Evolutionary conservation across 768 basidiomycete species (phyloP), one percentile per base, ranked within the genome.

Genomic region (Termitomyces sp.): DNA sequence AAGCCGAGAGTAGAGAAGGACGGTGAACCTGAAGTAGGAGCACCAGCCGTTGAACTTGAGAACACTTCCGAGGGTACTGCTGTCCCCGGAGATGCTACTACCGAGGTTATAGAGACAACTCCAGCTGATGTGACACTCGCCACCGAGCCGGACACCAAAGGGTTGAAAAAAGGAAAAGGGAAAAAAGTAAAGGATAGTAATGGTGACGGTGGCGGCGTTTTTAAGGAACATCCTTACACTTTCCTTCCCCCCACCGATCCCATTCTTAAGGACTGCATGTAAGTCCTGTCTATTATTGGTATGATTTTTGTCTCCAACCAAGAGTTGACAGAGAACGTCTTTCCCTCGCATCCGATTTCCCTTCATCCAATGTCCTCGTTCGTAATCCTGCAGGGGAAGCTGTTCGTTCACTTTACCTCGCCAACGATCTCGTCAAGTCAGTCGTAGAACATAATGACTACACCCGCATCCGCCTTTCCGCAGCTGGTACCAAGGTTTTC

Each of bases 401-500:
- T 11, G 82, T 83, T 29, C 87, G 94, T 40, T 89, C 90, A 8
- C 77, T 98, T 46, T 98, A 98, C 77, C 77, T 98, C 58, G 85
- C 88, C 55, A 97, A 95, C 66, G 82, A 86, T 63, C 75, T 90
- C 63, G 89, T 96, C 67, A 92, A 90, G 71, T 72, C 77, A n/a
- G 77, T 98, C 59, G 80, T 98, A 56, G 66, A 77, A 52, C 75
- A 86, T 67, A 99, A 98, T 68, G 86, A 92, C 67, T 95, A 88
- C 68, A 81, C 82, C 29, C 85, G 87, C 27, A 80, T 98, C 54
- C 86, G 97, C 1, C 83, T 99, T 52, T 87, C 95, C 64, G 86
- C 90, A 14, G 89, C 91, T n/a, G 97, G 97, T 19, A 94, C 95
- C 40, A 96, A 97, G 70, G 86, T 94, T 12, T 90, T 98, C 71